Base-by-base conservation (phyloP, 441 rosid species). In the Erysimum pusillum region DNA sequence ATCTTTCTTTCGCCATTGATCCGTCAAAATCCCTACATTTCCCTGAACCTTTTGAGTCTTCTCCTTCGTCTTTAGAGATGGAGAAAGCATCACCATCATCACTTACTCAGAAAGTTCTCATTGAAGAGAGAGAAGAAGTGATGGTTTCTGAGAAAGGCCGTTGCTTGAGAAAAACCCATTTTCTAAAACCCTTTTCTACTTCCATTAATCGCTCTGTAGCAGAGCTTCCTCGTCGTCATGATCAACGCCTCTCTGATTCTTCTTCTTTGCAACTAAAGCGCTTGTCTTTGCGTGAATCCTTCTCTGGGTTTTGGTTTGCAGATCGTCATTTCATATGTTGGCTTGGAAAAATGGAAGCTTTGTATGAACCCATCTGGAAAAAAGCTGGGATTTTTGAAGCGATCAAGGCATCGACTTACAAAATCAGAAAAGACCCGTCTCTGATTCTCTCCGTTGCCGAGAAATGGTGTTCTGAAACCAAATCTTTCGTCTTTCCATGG, bases 401-500 rank as follows among this genome's bases (percentile, higher is more conserved):
- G 2, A 80, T 86, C n/a, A 31, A 74, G 75, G 38, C 80, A 64
- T 87, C 88, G 0, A 82, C 74, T 0, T 67, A 46, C 39, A 39
- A 13, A 18, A 56, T 84, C 58, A 46, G 17, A n/a, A 83, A n/a
- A n/a, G n/a, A n/a, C 8, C 3, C 1, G 5, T 51, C 78, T 54
- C 4, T 85, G 70, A 1, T 86, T n/a, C 13, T 65, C 67, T 10
- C 45, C n/a, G n/a, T 87, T 4, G 79, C 67, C 2, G 75, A 83
- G 53, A 73, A 48, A 39, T 84, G 85, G 86, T 80, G 84, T 67
- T 63, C 75, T 8, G 81, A 82, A 36, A 86, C 85, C 2, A 84
- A 77, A 8, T 75, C 83, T 0, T 82, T 85, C 49, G 32, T 85
- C 14, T 86, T 87, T 6, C 81, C 80, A 4, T 85, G 83, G 86